Evolutionary conservation across 108 stramenopile genomes (phyloP).

Genomic region (Schizochytrium sp.): DNA sequence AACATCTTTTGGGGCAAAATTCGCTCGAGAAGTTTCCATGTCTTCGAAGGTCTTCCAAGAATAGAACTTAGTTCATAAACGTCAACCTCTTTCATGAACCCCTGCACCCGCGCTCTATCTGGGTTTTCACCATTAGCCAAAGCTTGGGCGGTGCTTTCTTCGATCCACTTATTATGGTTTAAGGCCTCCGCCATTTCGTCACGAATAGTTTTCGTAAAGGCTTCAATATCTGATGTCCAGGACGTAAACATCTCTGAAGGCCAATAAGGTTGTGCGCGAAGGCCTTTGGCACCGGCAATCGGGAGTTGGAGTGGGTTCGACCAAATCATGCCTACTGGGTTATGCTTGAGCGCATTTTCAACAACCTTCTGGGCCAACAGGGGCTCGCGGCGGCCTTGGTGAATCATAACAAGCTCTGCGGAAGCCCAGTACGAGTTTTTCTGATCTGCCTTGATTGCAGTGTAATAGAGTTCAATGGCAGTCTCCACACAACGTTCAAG

Average conservation of each 20-base stretch:
- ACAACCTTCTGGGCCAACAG: neutral
- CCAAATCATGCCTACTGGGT: neutral
- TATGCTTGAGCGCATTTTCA: neutral
- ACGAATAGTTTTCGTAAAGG: neutral
- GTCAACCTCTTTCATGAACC: too few relatives aligned
- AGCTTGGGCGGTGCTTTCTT: neutral
- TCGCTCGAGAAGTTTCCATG: neutral
- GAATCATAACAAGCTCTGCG: neutral
- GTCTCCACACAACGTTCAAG: too few relatives aligned
- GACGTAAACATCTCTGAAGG: neutral
- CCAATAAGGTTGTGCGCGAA: slow-evolving; percentile 30
- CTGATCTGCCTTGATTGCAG: too few relatives aligned
- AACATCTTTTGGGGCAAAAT: neutral
- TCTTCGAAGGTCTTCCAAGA: neutral
- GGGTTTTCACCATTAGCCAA: neutral
- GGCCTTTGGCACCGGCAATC: neutral
- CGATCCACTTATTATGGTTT: too few relatives aligned
- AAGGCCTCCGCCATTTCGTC: neutral
- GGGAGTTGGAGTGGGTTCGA: slow-evolving; percentile 1
- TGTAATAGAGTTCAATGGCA: too few relatives aligned
- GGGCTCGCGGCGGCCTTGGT: neutral
- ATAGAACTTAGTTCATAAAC: too few relatives aligned
- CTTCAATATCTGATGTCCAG: neutral
- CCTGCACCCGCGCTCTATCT: neutral
- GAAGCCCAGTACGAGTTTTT: too few relatives aligned